Evolutionary conservation across 78 protist species (phyloP), one percentile per base, ranked within the genome.

Genomic region (Dictyostelium purpureum): DNA sequence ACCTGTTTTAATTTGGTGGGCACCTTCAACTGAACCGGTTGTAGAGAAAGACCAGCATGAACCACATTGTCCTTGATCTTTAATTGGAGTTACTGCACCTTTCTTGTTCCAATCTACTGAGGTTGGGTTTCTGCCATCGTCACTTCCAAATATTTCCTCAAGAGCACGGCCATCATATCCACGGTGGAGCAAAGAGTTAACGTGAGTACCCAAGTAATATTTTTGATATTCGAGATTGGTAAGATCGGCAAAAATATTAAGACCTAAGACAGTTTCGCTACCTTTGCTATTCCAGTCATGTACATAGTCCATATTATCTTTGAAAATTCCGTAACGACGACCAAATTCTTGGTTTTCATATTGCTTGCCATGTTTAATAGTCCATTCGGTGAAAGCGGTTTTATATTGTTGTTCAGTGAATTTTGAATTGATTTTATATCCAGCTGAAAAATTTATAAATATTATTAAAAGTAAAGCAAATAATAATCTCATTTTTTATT

Each of bases 31-130:
- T 21, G 59, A 31, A 45, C 87, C 94, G 21, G 94, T 78, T 31
- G 94, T 71, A 16, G 71, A 45, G 45, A 71, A 71, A 18, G 57
- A 71, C 57, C 57, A 71, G 43, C 57, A 43, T 24, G 91, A 85
- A 12, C 98, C 98, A 80, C 98, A 96, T 81, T 95, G 85, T 26
- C 94, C 78, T 78, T 91, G 96, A 95, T 89, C 63, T 89, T 94
- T 95, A 61, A 95, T 96, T n/a, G 92, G 89, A 7, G 95, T 52
- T 5, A 95, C 97, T 21, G 90, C 96, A n/a, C 94, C 47, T 88
- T 90, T 87, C 6, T 10, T 49, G 35, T 83, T 54, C 97, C 97
- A 96, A 77, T 94, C 96, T 7, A 93, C 40, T 16, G 79, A 57
- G 10, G 10, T 26, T 57, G 45, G 37, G 18, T 69, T 33, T 9